Evolutionary conservation across 768 basidiomycete species (phyloP).

Genomic region (Favolaschia claudopus): DNA sequence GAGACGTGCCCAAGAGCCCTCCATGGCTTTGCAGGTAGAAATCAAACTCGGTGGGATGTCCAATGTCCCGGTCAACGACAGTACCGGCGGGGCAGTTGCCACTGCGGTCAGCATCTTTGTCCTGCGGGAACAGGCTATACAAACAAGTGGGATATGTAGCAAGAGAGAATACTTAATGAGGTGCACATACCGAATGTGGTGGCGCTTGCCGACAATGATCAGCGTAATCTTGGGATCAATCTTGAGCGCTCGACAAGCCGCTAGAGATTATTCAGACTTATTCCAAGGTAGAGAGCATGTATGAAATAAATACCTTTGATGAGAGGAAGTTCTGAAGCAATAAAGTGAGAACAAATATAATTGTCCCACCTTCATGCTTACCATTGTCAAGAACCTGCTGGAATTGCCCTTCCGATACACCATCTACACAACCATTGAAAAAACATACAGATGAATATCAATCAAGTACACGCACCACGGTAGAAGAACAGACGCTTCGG

Average conservation of each 20-base stretch:
- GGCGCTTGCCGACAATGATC: conserved; percentile 80
- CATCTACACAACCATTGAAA: conserved; percentile 47
- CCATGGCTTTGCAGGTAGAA: conserved; percentile 82
- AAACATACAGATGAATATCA: conserved; percentile 13
- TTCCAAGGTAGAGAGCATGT: no score
- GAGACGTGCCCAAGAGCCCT: conserved; percentile 75
- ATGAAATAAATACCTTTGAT: conserved; percentile 59
- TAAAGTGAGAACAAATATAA: no score
- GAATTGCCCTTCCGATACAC: conserved; percentile 62
- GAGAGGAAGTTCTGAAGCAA: conserved; percentile 61
- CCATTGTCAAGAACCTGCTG: conserved; percentile 63
- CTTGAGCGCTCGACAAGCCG: conserved; percentile 62
- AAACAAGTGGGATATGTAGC: background rate
- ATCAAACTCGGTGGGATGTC: conserved; percentile 76
- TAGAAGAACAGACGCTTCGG: conserved; percentile 81
- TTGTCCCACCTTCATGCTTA: conserved; percentile 28
- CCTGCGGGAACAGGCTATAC: conserved; percentile 53
- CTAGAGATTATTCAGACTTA: conserved; percentile 46
- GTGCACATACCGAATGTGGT: conserved; percentile 60
- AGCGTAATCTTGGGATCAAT: conserved; percentile 76
- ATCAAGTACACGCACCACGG: conserved; percentile 54
- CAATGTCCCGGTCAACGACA: conserved; percentile 73
- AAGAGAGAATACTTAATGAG: background rate
- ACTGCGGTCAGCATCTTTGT: conserved; percentile 60
- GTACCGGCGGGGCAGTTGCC: conserved; percentile 81